phyloP scores from a whole-genome alignment of 345 rosid species.

The Turritis glabra region DNA sequence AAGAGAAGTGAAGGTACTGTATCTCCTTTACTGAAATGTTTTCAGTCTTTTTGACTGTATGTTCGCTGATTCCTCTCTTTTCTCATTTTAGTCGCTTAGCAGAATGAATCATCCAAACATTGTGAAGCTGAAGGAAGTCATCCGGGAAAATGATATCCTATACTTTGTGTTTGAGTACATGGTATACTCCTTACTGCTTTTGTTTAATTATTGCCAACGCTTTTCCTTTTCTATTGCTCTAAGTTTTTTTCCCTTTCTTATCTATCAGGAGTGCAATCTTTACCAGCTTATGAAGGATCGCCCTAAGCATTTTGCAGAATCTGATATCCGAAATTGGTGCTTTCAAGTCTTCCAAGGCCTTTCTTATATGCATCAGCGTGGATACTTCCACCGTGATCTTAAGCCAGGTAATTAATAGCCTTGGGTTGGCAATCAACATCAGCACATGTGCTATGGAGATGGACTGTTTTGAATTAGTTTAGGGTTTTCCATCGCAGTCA shows the following conservation, averaged over 20 bases:
- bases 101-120: conserved; percentile 93
- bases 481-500: background rate
- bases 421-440: conserved; percentile 12
- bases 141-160: conserved; percentile 80
- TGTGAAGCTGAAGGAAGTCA: conserved; percentile 96
- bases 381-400: conserved; percentile 97
- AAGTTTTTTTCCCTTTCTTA: conserved; percentile 5
- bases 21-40: conserved; percentile 9
- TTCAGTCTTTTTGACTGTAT: background rate
- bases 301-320: conserved; percentile 69
- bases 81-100: conserved; percentile 62
- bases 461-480: background rate
- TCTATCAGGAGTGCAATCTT: conserved; percentile 76
- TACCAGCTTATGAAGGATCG: conserved; percentile 92
- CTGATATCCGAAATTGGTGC: conserved; percentile 87
- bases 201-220: conserved; percentile 13
- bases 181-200: conserved; percentile 48
- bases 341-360: conserved; percentile 98
- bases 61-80: conserved; percentile 10
- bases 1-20: conserved; percentile 91
- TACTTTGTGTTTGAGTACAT: conserved; percentile 94
- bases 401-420: conserved; percentile 77
- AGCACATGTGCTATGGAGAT: background rate
- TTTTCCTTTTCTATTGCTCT: background rate
- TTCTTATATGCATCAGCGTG: conserved; percentile 88